Conservation (phyloP, 305 asterid genomes). For the Solanum hybrid region DNA sequence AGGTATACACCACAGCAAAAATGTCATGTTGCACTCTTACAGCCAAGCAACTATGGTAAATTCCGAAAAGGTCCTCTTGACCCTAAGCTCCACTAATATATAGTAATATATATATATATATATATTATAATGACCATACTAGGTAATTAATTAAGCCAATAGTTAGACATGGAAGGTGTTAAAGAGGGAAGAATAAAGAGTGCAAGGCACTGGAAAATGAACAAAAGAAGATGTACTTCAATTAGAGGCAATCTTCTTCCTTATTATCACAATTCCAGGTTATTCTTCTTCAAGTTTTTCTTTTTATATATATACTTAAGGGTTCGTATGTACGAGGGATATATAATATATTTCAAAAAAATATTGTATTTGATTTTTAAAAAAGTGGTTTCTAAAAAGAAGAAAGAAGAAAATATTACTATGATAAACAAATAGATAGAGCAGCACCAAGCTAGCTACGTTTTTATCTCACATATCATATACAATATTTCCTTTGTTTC, state of each 20-base stretch:
- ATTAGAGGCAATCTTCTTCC: not conserved
- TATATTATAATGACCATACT: not conserved
- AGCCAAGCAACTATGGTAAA: too few species aligned
- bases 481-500: not conserved
- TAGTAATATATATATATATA: not conserved
- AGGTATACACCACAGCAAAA: not conserved
- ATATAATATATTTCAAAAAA: not conserved
- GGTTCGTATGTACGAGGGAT: not conserved
- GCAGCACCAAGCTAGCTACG: not conserved
- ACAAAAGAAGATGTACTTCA: not conserved
- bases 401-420: not conserved
- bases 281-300: not conserved
- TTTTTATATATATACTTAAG: not conserved
- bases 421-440: not conserved
- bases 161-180: not conserved
- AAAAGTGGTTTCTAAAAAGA: not conserved
- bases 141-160: not conserved
- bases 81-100: not conserved
- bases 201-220: not conserved
- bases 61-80: too few species aligned
- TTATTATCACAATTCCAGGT: not conserved
- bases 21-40: not conserved
- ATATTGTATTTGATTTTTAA: not conserved
- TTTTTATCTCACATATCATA: not conserved
- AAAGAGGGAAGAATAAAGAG: not conserved